Evolutionary conservation across 345 rosid genomes (phyloP).

Genomic region (Triadica sebifera): DNA sequence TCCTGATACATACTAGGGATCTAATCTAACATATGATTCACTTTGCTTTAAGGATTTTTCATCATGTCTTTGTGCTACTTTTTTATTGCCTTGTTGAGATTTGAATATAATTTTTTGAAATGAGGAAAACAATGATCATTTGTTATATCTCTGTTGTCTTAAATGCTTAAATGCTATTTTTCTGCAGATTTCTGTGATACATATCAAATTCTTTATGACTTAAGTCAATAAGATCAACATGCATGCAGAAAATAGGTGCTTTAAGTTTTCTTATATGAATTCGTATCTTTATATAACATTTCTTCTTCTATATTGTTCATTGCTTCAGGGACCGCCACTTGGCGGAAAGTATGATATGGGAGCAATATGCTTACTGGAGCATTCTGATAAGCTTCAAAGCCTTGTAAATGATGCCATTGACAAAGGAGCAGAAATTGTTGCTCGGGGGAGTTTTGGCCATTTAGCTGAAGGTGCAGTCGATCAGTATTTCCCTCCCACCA

Average conservation of each 20-base stretch:
- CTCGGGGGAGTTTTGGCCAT: constrained; percentile 95
- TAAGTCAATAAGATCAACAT: neutral
- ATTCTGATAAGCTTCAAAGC: constrained; percentile 81
- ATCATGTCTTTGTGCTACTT: neutral
- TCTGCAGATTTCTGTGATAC: neutral
- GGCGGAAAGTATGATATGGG: constrained; percentile 95
- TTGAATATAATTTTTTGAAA: too few relatives aligned
- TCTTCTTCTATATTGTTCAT: neutral
- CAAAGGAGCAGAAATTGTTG: constrained; percentile 84
- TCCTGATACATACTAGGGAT: neutral
- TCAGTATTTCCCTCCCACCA: constrained; percentile 93
- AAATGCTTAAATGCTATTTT: neutral
- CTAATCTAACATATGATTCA: neutral
- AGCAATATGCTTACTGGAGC: constrained; percentile 93
- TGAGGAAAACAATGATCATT: neutral
- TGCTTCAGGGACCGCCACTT: constrained; percentile 87
- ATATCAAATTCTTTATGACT: neutral
- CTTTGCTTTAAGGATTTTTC: neutral
- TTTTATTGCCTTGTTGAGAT: neutral
- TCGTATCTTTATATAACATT: neutral
- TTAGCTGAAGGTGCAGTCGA: constrained; percentile 90
- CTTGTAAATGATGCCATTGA: constrained; percentile 85
- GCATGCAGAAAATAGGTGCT: neutral
- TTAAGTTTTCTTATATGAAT: neutral
- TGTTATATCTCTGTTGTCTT: neutral